Evolutionary conservation across 2,329 filamentous ascomycete genomes (phyloP), one percentile per base, ranked within the genome.

Genomic region (Nothomitra cinnamomea): DNA sequence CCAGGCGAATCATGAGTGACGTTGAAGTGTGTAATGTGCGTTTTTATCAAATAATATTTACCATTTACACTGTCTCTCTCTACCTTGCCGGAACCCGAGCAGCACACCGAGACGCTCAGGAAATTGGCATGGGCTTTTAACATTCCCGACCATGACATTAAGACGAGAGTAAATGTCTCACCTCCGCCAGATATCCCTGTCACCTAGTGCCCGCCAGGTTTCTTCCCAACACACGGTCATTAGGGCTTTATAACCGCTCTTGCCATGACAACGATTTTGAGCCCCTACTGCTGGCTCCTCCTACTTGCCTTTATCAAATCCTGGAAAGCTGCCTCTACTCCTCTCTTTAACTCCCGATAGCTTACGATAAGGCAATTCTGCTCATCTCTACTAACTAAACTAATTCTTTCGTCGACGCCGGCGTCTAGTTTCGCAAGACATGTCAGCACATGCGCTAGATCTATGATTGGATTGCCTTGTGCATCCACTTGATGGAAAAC

Each of bases 401-500:
- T 83, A 51, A 98, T 78, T 66, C 81, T 85, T 67, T 98, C 92
- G 24, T 94, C 87, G 1, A 79, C 79, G 0, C 89, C 92, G 0
- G 87, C 86, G 67, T 98, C 92, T 53, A 98, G 72, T 65, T 95
- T 95, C 70, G 94, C 95, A 60, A 98, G 69, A 63, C 84, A 90
- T 24, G 77, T 78, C 47, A 98, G 67, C 58, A 96, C 87, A 69
- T 96, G 89, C 2, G 85, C 90, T 55, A 95, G 72, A 63, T 95
- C 86, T 3, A 94, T 74, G 1, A 89, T 83, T 0, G 92, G 85
- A 53, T 85, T 83, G 13, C 87, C 88, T 55, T 87, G 80, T 28
- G 79, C 77, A 64, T 96, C 88, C 12, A 95, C 88, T 63, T 94
- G 89, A 66, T 98, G 92, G 69, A 96, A 98, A 41, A 95, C 87